These are phyloP conservation scores for Knoxia roxburghii DNA, from an alignment of 257 asterid genomes.

Conservation along the genomic window DNA sequence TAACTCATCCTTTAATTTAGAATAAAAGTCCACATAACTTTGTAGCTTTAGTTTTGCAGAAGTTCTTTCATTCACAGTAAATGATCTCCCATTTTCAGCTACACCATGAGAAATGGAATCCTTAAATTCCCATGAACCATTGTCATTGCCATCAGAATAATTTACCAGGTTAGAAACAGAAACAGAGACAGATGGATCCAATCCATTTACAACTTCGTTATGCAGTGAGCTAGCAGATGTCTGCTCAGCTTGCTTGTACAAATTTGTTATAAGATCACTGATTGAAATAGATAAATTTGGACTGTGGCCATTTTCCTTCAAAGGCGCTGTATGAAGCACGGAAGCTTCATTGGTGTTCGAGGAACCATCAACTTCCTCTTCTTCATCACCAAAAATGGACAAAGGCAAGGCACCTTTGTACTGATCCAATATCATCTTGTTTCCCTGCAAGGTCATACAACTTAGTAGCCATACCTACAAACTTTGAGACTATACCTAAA, in stretches of 20 bases:
- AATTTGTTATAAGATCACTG: slow-evolving; percentile 55
- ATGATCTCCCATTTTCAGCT: slow-evolving; percentile 24
- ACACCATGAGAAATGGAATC: slow-evolving; percentile 37
- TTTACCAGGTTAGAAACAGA: slow-evolving; percentile 28
- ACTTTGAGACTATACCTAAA: neutral
- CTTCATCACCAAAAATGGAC: slow-evolving; percentile 63
- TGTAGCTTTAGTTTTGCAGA: slow-evolving; percentile 43
- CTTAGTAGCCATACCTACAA: neutral
- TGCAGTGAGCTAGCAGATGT: slow-evolving; percentile 22
- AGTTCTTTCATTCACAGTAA: slow-evolving; percentile 28
- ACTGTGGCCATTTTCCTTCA: slow-evolving; percentile 33
- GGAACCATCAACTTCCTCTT: slow-evolving; percentile 40
- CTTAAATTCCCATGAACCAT: slow-evolving; percentile 51
- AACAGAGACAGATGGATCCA: slow-evolving; percentile 24
- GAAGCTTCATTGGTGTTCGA: slow-evolving; percentile 39
- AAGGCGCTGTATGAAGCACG: slow-evolving; percentile 31
- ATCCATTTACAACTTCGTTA: slow-evolving; percentile 27
- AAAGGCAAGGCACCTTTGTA: slow-evolving; percentile 51
- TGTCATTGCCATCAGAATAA: slow-evolving; percentile 39
- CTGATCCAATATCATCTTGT: slow-evolving; percentile 27
- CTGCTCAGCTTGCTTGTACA: slow-evolving; percentile 54
- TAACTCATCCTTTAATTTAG: slow-evolving; percentile 45
- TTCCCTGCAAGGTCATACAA: slow-evolving; percentile 34
- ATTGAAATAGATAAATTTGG: slow-evolving; percentile 33
- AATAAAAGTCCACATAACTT: slow-evolving; percentile 50